Evolutionary conservation across 257 asterid genomes (phyloP).

Genomic region (Thymus mandschuricus): DNA sequence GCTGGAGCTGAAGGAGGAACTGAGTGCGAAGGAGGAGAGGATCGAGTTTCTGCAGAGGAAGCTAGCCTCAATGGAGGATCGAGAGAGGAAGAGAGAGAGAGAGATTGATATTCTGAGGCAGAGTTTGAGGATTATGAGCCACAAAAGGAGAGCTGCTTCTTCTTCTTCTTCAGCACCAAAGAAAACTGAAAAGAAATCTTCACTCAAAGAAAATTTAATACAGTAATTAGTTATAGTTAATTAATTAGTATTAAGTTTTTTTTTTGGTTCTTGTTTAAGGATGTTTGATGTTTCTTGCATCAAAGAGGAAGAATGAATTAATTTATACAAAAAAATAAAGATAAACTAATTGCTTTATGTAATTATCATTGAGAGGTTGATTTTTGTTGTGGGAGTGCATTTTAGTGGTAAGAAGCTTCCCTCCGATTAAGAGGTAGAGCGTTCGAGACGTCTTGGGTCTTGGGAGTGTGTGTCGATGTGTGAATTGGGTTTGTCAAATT

Average conservation of each 20-base stretch:
- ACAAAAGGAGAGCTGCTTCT: conserved; percentile 38
- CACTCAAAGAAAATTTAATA: not conserved
- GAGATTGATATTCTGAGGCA: conserved; percentile 79
- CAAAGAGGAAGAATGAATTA: not conserved
- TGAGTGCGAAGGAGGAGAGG: conserved; percentile 55
- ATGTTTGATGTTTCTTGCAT: not conserved
- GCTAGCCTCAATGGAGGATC: conserved; percentile 56
- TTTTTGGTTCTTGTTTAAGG: not conserved
- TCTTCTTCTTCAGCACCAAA: conserved; percentile 32
- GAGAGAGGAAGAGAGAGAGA: conserved; percentile 62
- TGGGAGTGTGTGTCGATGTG: too few relatives aligned
- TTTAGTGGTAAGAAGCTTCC: too few relatives aligned
- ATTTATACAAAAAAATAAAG: conserved; percentile 18
- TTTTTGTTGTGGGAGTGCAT: too few relatives aligned
- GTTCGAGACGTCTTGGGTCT: too few relatives aligned
- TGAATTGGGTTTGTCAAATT: too few relatives aligned
- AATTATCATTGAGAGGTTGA: not conserved
- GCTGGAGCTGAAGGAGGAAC: conserved; percentile 53
- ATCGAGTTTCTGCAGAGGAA: conserved; percentile 54
- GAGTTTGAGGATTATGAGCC: conserved; percentile 76
- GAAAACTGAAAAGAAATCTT: conserved; percentile 3
- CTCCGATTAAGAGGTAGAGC: too few relatives aligned
- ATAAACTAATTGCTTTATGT: conserved; percentile 7
- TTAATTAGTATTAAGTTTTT: not conserved
- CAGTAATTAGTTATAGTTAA: not conserved